Percentiles rank a stretch among this genome's conserved stretches.
phyloP scores from a whole-genome alignment of 345 rosid genomes.

The Xanthoceras sorbifolium region DNA sequence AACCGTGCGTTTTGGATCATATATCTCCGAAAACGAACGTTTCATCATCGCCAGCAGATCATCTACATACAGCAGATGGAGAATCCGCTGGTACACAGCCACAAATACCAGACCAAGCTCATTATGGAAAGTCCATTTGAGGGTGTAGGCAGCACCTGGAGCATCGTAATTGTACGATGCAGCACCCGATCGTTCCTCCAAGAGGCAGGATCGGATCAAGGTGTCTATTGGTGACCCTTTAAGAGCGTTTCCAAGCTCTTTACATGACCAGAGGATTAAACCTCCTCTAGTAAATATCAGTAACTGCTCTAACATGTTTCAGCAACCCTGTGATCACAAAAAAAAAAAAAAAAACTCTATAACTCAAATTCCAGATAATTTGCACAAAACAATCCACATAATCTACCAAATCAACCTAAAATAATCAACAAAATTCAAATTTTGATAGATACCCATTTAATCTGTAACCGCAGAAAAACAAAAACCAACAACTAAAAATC shows the following conservation, averaged over 20 bases:
- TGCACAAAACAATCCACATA: neutral
- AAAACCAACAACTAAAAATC: neutral
- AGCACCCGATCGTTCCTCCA: slow-evolving; percentile 96
- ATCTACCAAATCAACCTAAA: neutral
- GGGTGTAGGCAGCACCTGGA: slow-evolving; percentile 83
- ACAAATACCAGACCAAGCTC: slow-evolving; percentile 96
- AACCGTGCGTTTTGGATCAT: slow-evolving; percentile 64
- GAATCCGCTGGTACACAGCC: slow-evolving; percentile 94
- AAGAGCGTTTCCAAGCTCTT: slow-evolving; percentile 90
- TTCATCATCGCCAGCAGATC: slow-evolving; percentile 79
- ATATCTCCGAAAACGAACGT: slow-evolving; percentile 72
- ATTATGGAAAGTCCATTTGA: slow-evolving; percentile 95
- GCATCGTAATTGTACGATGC: slow-evolving; percentile 73
- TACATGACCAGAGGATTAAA: slow-evolving; percentile 97
- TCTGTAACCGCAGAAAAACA: neutral
- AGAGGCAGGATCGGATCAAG: slow-evolving; percentile 83
- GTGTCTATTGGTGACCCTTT: slow-evolving; percentile 93
- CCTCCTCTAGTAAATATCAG: slow-evolving; percentile 95
- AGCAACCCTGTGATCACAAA: slow-evolving; percentile 35
- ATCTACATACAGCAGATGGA: slow-evolving; percentile 86
- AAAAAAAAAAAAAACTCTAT: slow-evolving; percentile 1
- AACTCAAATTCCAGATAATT: neutral
- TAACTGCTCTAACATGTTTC: slow-evolving; percentile 87
- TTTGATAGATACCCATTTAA: neutral
- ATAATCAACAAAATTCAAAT: neutral